phyloP scores from a whole-genome alignment of 805 yeast genomes.

The Spencermartinsiella europaea region DNA sequence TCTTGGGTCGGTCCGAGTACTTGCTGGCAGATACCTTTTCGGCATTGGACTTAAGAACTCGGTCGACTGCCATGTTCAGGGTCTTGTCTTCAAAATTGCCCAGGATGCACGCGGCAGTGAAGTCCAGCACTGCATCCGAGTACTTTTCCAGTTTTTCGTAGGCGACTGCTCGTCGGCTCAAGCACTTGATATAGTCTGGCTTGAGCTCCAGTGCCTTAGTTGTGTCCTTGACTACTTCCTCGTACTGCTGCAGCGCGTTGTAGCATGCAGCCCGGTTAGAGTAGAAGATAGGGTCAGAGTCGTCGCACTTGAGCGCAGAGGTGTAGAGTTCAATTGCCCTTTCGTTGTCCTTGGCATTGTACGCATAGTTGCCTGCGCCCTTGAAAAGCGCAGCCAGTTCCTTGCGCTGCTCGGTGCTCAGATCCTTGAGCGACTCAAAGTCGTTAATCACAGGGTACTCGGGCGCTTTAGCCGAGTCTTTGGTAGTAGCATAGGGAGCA shows the following conservation, averaged over 20 bases:
- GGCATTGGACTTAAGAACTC: slow-evolving; percentile 79
- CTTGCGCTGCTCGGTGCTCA: slow-evolving; percentile 37
- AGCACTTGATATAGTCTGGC: slow-evolving; percentile 88
- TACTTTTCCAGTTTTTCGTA: slow-evolving; percentile 75
- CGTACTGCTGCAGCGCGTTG: slow-evolving; percentile 72
- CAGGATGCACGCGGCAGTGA: slow-evolving; percentile 79
- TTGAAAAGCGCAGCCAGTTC: slow-evolving; percentile 64
- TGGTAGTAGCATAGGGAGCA: slow-evolving; percentile 8
- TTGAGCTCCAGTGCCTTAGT: slow-evolving; percentile 78
- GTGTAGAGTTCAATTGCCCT: slow-evolving; percentile 78
- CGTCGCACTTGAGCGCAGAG: slow-evolving; percentile 66
- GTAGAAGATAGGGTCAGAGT: slow-evolving; percentile 77
- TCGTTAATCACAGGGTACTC: slow-evolving; percentile 32
- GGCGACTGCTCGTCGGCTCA: slow-evolving; percentile 89
- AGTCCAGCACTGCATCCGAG: slow-evolving; percentile 84
- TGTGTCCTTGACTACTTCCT: slow-evolving; percentile 83
- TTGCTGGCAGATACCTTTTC: slow-evolving; percentile 61
- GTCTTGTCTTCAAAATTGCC: slow-evolving; percentile 78
- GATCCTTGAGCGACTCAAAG: slow-evolving; percentile 21
- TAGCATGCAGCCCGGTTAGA: slow-evolving; percentile 97
- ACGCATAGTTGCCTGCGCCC: slow-evolving; percentile 80
- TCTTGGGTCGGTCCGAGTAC: slow-evolving; percentile 45
- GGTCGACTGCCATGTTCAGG: slow-evolving; percentile 76
- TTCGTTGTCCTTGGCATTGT: slow-evolving; percentile 62
- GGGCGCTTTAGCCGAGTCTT: slow-evolving; percentile 24